Conservation (phyloP, 2,329 filamentous ascomycete species). For the Venturia pyrina region DNA sequence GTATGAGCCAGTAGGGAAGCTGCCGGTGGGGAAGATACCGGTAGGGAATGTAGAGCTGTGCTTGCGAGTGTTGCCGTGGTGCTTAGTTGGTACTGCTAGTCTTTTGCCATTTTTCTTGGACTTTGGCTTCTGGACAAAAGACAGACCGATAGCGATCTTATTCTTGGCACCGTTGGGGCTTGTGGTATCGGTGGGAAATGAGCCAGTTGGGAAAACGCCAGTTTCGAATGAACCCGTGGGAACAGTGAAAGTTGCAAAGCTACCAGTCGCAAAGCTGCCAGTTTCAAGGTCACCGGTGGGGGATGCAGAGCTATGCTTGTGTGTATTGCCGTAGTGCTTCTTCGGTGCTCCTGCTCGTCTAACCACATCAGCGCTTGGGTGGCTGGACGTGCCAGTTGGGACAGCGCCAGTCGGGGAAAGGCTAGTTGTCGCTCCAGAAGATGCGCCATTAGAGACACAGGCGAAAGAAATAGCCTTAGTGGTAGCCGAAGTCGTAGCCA, state of each 20-base stretch:
- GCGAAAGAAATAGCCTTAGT: conserved; percentile 44
- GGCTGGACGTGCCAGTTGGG: background rate
- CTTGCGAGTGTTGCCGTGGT: background rate
- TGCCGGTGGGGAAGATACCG: background rate
- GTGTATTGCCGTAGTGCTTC: background rate
- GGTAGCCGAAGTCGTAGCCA: conserved; percentile 17
- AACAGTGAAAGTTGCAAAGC: background rate
- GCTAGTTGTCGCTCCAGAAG: background rate
- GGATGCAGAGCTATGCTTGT: background rate
- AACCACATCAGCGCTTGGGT: background rate
- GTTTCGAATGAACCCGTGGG: background rate
- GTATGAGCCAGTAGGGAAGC: background rate
- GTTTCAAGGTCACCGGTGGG: background rate
- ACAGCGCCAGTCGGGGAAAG: background rate
- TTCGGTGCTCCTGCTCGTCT: background rate
- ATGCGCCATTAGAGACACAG: conserved; percentile 26
- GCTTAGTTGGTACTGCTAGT: background rate
- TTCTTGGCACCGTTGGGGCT: no score
- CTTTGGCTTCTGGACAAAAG: no score
- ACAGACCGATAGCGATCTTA: no score
- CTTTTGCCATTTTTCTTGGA: no score
- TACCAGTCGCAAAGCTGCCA: no score
- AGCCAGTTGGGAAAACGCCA: background rate
- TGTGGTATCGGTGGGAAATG: no score
- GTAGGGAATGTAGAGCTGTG: background rate